Evolutionary conservation across 306 rosid species (phyloP).

Genomic region (Pyrus bretschneideri): DNA sequence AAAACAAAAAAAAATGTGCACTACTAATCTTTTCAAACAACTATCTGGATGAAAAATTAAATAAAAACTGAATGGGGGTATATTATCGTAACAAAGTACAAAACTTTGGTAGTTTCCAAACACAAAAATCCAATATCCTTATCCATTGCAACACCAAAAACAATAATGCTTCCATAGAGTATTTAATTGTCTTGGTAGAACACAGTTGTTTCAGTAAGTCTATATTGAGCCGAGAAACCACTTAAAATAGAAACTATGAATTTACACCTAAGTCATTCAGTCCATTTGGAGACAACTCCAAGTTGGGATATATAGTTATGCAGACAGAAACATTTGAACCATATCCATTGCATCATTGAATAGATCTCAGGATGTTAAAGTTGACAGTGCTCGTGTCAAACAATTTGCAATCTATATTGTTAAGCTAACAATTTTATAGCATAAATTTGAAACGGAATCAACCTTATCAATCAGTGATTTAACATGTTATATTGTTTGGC

Average conservation of each 20-base stretch:
- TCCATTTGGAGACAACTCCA: neutral
- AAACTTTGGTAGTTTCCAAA: neutral
- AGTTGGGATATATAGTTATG: neutral
- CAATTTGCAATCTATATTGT: neutral
- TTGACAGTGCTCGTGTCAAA: neutral
- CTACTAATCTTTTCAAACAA: neutral
- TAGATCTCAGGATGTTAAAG: neutral
- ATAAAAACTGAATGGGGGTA: neutral
- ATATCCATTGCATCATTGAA: neutral
- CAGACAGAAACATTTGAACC: neutral
- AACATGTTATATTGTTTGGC: neutral
- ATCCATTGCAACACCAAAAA: neutral
- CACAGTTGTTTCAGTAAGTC: neutral
- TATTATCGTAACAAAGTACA: neutral
- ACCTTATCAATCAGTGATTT: neutral
- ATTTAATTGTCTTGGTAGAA: neutral
- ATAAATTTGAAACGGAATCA: neutral
- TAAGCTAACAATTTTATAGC: neutral
- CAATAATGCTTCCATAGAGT: neutral
- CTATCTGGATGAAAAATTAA: neutral
- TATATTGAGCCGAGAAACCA: neutral
- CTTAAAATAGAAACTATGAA: neutral
- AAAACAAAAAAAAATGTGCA: neutral
- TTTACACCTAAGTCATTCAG: neutral
- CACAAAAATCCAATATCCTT: neutral